Evolutionary conservation across 176 grass and related monocot species (phyloP).

Genomic region (Stipa capillata): DNA sequence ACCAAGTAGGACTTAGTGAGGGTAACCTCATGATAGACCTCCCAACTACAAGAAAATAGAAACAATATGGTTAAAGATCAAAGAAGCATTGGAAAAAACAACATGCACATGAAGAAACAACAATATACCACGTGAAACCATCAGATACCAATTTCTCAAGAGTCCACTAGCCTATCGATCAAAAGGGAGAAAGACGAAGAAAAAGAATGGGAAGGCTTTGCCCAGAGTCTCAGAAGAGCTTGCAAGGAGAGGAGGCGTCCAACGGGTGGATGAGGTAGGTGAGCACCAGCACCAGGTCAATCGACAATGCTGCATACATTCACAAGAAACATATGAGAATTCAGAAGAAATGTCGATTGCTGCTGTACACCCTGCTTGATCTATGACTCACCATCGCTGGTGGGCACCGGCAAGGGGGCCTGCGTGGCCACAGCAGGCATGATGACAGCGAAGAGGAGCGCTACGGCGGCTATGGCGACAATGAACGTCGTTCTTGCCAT

Average conservation of each 20-base stretch:
- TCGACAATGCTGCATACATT: constrained; percentile 22
- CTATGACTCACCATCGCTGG: constrained; percentile 43
- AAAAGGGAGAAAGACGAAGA: neutral
- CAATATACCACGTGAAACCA: neutral
- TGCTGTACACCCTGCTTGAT: neutral
- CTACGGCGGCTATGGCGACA: neutral
- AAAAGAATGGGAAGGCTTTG: neutral
- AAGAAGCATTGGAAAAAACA: neutral
- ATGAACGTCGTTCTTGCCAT: constrained; percentile 24
- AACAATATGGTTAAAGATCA: neutral
- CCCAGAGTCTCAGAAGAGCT: constrained; percentile 37
- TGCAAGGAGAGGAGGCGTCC: constrained; percentile 44
- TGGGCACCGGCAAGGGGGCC: constrained; percentile 47
- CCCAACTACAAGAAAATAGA: no score
- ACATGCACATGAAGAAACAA: neutral
- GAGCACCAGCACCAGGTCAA: constrained; percentile 55
- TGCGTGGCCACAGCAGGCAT: constrained; percentile 12
- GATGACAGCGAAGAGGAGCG: constrained; percentile 18
- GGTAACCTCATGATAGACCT: no score
- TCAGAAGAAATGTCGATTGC: neutral
- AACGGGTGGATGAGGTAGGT: constrained; percentile 71
- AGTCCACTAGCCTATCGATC: constrained; percentile 15
- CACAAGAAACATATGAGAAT: neutral
- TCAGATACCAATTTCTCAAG: neutral
- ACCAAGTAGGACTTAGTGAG: no score